These are phyloP conservation scores for Mortierella antarctica DNA, from an alignment of 192 early-diverging fungal genomes.

Conservation along the genomic window DNA sequence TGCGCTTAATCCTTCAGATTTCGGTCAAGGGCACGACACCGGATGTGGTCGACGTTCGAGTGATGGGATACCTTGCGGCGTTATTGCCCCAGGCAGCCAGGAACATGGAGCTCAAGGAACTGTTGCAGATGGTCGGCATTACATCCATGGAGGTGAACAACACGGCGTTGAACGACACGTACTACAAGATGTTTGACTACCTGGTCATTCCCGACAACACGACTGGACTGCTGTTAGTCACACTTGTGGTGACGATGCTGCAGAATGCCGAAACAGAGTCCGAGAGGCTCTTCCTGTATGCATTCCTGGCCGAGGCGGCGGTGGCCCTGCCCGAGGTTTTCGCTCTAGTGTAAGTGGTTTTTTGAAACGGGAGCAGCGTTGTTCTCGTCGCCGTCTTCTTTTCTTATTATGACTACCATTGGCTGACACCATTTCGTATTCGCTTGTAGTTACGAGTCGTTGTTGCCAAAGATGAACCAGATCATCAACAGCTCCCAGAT, in stretches of 20 bases:
- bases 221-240: constrained; percentile 70
- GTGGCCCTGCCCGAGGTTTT: constrained; percentile 78
- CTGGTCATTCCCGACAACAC: constrained; percentile 73
- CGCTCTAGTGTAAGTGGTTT: constrained; percentile 71
- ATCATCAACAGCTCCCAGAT: constrained; percentile 73
- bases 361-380: not conserved
- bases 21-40: constrained; percentile 64
- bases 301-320: constrained; percentile 80
- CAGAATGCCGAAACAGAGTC: constrained; percentile 77
- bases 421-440: constrained; percentile 12
- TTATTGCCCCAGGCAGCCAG: constrained; percentile 82
- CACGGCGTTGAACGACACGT: constrained; percentile 57
- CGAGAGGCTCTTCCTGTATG: constrained; percentile 80
- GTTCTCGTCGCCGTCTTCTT: constrained; percentile 3
- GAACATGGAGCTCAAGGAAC: constrained; percentile 73
- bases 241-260: constrained; percentile 77
- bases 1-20: constrained; percentile 81
- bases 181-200: constrained; percentile 73
- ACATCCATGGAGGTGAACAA: constrained; percentile 59
- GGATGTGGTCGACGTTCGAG: constrained; percentile 55
- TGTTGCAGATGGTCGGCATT: constrained; percentile 65
- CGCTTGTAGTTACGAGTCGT: constrained; percentile 68
- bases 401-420: not conserved
- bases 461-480: constrained; percentile 80
- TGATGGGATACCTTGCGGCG: constrained; percentile 84